A percentile compares a stretch with the other conserved stretches of the same genome.
Conservation (phyloP, 805 yeast species). For the Candida takata region DNA sequence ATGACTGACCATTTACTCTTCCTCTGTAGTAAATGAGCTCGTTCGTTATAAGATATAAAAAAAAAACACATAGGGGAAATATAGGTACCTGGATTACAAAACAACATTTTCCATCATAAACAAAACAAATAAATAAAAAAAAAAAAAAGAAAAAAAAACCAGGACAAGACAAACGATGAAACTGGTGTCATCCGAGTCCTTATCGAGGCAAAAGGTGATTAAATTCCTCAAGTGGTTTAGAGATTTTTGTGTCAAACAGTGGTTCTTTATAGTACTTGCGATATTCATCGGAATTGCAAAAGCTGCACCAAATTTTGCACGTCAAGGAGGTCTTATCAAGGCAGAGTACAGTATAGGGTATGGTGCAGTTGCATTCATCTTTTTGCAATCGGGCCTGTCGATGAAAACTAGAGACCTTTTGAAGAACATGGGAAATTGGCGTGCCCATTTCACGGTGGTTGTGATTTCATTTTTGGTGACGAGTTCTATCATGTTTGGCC, state of each 20-base stretch:
- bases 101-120: no score
- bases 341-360: slow-evolving; percentile 76
- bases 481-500: slow-evolving; percentile 63
- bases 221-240: slow-evolving; percentile 3
- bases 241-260: slow-evolving; percentile 34
- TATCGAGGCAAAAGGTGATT: slow-evolving; percentile 1
- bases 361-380: slow-evolving; percentile 82
- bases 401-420: slow-evolving; percentile 60
- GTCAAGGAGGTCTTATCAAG: slow-evolving; percentile 69
- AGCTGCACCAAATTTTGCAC: slow-evolving; percentile 75
- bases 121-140: no score
- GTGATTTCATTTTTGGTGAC: slow-evolving; percentile 66
- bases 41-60: no score
- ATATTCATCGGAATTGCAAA: slow-evolving; percentile 69
- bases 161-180: no score
- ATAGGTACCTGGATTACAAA: no score
- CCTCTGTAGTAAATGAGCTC: no score
- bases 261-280: slow-evolving; percentile 74
- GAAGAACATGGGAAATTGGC: slow-evolving; percentile 65
- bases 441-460: slow-evolving; percentile 72
- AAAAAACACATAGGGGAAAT: no score
- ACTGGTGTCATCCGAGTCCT: no score
- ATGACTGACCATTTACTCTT: no score
- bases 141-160: no score
- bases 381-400: slow-evolving; percentile 72